Base-by-base conservation (phyloP, 2,329 filamentous ascomycete species). In the Sporothrix dimorphospora region DNA sequence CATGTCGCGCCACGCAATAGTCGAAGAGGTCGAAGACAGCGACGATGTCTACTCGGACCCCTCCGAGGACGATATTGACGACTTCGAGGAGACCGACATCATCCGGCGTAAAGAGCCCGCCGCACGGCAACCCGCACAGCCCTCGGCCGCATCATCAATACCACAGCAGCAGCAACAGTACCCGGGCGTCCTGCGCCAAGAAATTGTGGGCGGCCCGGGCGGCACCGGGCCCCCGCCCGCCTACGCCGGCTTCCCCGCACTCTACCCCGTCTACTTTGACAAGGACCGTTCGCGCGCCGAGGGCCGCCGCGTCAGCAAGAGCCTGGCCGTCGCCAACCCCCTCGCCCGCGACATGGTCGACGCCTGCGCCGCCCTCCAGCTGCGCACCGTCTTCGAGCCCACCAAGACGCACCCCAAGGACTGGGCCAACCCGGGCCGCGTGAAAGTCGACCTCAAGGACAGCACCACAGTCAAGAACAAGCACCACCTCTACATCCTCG, bases 191-290 rank as follows among this genome's bases (percentile, higher is more conserved):
- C 21, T 40, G 57, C 45, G 45, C 21, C 53, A 42, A 11, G 59
- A 21, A 21, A n/a, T 38, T 8, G 21, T 30, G 27, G 61, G 49
- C 38, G 75, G 67, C 77, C 77, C 72, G 76, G 75, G 72, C 80
- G 78, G 63, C 81, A 79, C 80, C 80, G 72, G 47, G 74, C 77
- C 69, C 79, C 83, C 87, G 69, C 79, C 83, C 75, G 83, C 85
- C 77, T 91, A 93, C 81, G 92, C 91, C 79, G 85, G 89, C 82
- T 97, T 90, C 84, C 92, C 96, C 81, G 95, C 93, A 82, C 86
- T 99, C 34, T 99, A 99, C 84, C 95, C 96, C 0, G 84, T 98
- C 73, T 99, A 99, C 87, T 99, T 99, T 79, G 95, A 98, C 85
- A 87, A 87, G 75, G 85, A 85, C 30, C 89, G 93, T 68, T 88